Evolutionary conservation across 2,329 filamentous ascomycete genomes (phyloP), one percentile per base, ranked within the genome.

Genomic region (Grosmannia serpens): DNA sequence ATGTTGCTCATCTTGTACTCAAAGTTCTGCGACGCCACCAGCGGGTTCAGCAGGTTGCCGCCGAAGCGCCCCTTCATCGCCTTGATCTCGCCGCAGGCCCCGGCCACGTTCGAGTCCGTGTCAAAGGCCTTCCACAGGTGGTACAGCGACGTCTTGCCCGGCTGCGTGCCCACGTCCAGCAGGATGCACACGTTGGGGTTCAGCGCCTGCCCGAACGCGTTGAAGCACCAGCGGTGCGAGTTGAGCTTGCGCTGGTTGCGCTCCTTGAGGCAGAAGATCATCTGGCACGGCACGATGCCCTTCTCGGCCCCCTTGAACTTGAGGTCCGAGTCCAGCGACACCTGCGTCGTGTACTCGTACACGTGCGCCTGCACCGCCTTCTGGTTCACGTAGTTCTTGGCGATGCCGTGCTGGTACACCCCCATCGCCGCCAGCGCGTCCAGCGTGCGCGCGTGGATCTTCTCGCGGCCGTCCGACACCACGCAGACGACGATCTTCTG

Each of bases 1-100:
- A 99, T 99, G 67, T 99, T 99, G 47, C 91, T 96, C 90, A 99
- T 96, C 73, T 99, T 99, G 78, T 99, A 99, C 76, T 99, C 94
- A 65, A 99, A 99, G 70, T 99, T 99, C 67, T 99, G 94, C 52
- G 91, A 95, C 0, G 94, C 94, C 20, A 99, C 92, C 7, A 99
- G 78, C 0, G 94, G 94, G 67, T 99, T 99, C 52, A 99, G 76
- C 20, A 99, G 79, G 62, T 92, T 90, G 6, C 84, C 76, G 68
- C 90, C 91, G 27, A 82, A 85, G 64, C 86, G 89, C 9, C 94
- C 94, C 71, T 96, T 95, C 74, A 95, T 95, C 0, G 94, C 94
- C 70, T 92, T 96, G 72, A 99, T 99, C 71, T 99, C 94, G 64
- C 94, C 94, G 63, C 94, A 96, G 29, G 94, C 94, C 54, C 94